A percentile compares a stretch with the other conserved stretches of the same genome.
These are phyloP conservation scores for Dactylella cylindrospora DNA, from an alignment of 2,329 filamentous ascomycete genomes.

Conservation along the genomic window DNA sequence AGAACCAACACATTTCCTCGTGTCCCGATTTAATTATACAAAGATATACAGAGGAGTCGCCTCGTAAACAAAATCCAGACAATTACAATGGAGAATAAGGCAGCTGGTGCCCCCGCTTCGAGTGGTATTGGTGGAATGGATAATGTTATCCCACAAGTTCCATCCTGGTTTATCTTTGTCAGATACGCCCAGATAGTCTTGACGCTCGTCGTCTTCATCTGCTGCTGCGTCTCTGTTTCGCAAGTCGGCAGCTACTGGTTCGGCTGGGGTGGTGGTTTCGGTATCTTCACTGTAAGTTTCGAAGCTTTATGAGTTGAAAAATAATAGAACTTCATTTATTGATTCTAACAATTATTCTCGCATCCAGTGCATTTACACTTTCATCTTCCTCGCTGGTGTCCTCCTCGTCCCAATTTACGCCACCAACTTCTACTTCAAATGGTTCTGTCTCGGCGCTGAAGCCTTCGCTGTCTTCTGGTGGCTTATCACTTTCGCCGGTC, in stretches of 20 bases:
- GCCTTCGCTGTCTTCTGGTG: constrained; percentile 42
- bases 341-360: not conserved
- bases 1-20: not conserved
- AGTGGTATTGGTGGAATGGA: constrained; percentile 28
- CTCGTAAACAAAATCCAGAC: not conserved
- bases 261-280: constrained; percentile 42
- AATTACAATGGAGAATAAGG: constrained; percentile 34
- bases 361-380: constrained; percentile 26
- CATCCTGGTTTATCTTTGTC: constrained; percentile 41
- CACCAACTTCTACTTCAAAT: constrained; percentile 42
- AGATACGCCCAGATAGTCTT: constrained; percentile 40
- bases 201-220: constrained; percentile 43
- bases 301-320: not conserved
- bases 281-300: constrained; percentile 39
- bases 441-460: constrained; percentile 41
- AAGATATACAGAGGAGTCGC: too few relatives aligned
- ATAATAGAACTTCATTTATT: not conserved
- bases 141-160: constrained; percentile 37
- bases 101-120: constrained; percentile 10
- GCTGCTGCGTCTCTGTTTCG: constrained; percentile 28
- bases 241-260: constrained; percentile 12
- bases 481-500: constrained; percentile 40
- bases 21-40: not conserved
- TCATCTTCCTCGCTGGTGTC: constrained; percentile 34
- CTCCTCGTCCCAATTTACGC: constrained; percentile 35